Conservation (phyloP, 2,329 filamentous ascomycete genomes). For the Epichloe gansuensis region DNA sequence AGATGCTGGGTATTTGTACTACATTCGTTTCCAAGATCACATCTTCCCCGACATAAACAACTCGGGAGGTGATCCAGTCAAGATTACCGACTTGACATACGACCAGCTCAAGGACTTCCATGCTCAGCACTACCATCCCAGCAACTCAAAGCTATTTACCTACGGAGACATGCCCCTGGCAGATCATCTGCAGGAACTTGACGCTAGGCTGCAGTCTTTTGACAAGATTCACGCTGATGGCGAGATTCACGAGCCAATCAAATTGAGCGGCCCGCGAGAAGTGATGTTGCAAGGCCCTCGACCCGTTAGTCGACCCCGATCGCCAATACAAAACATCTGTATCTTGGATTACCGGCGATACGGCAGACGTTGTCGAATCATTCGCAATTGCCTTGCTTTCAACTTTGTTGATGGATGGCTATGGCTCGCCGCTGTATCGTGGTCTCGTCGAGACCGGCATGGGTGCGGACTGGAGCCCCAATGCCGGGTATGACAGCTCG, state of each 20-base stretch:
- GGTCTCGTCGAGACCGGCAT: constrained; percentile 81
- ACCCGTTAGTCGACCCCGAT: constrained; percentile 73
- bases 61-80: constrained; percentile 89
- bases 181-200: constrained; percentile 69
- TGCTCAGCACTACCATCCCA: constrained; percentile 88
- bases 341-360: constrained; percentile 83
- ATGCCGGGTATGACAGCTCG: constrained; percentile 79
- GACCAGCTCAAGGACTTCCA: constrained; percentile 83
- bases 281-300: constrained; percentile 69
- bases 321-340: constrained; percentile 90
- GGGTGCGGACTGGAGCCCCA: constrained; percentile 87
- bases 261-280: constrained; percentile 54
- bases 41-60: constrained; percentile 93
- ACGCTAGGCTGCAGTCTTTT: constrained; percentile 63
- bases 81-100: constrained; percentile 91
- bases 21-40: constrained; percentile 88
- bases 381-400: constrained; percentile 78
- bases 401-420: constrained; percentile 80
- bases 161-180: constrained; percentile 85
- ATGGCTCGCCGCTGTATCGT: constrained; percentile 85
- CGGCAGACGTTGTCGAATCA: constrained; percentile 70
- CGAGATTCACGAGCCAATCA: constrained; percentile 65
- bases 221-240: constrained; percentile 56
- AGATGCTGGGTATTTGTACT: constrained; percentile 90
- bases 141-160: constrained; percentile 90